Base-by-base conservation (phyloP, 495 filamentous ascomycete genomes). In the Trichoderma reesei region DNA sequence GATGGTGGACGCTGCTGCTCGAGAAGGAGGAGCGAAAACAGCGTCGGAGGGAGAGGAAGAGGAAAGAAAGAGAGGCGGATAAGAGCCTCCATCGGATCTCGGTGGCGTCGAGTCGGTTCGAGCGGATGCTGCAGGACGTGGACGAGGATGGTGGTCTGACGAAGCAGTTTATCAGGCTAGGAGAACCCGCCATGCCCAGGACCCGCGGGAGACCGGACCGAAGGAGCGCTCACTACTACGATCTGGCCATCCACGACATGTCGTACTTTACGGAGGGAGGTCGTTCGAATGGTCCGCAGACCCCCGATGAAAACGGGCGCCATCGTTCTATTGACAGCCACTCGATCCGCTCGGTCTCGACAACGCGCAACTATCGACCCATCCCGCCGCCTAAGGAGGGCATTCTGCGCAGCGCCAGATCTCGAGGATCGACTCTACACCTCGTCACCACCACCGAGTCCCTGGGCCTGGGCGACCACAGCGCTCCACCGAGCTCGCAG, bases 1-100 rank as follows among this genome's bases (percentile, higher is more conserved):
- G 94, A 10, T 98, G 94, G 94, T 98, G 94, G 94, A 89, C 90
- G 18, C 75, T 98, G 33, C 74, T 98, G 64, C 88, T 98, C 61
- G 94, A 98, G 71, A 98, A 98, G 72, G 94, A 98, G 71, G 89
- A 95, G 72, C 84, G 92, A 3, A 98, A 98, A 73, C 88, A 91
- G 65, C 81, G 79, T 64, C 86, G 92, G 65, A 81, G 90, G 67
- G 92, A 98, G 67, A 83, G 86, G 56, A 96, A 91, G 70, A 86
- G 95, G 41, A 90, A 82, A 70, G 92, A 97, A 71, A 84, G 83
- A 63, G 92, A 96, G 67, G 82, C 80, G 16, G 93, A 96, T 69
- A 88, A 92, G 73, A 90, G 82, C 68, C 80, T 91, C 13, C 83
- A 90, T 64, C 87, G 94, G 38, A 79, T 96, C 39, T 96, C 91